A percentile compares a stretch with the other conserved stretches of the same genome.
Evolutionary conservation across 2,329 filamentous ascomycete species (phyloP).

Genomic region (Cercospora brassicicola): DNA sequence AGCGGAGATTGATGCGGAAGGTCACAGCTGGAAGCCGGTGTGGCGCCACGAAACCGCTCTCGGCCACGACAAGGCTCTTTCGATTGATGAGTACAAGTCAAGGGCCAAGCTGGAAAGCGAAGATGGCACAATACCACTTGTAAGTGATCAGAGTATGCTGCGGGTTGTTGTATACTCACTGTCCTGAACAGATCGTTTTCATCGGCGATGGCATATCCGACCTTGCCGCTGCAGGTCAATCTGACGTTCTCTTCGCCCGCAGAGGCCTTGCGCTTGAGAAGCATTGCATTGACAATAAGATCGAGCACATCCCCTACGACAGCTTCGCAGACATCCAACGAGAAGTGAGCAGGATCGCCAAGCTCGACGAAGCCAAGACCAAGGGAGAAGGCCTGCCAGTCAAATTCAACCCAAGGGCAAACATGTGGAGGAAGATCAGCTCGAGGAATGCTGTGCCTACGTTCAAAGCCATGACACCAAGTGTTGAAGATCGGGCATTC

Average conservation of each 20-base stretch:
- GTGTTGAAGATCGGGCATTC: slow-evolving; percentile 61
- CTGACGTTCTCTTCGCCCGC: slow-evolving; percentile 67
- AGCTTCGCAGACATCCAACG: slow-evolving; percentile 66
- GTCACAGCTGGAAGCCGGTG: slow-evolving; percentile 63
- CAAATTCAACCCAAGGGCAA: slow-evolving; percentile 66
- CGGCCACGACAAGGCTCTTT: slow-evolving; percentile 67
- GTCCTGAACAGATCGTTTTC: slow-evolving; percentile 56
- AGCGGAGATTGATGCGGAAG: slow-evolving; percentile 59
- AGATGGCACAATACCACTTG: slow-evolving; percentile 62
- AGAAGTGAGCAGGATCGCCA: slow-evolving; percentile 59
- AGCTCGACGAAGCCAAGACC: slow-evolving; percentile 62
- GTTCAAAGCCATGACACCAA: slow-evolving; percentile 54
- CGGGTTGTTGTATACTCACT: neutral
- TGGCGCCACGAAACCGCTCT: slow-evolving; percentile 66
- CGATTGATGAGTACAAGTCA: slow-evolving; percentile 61
- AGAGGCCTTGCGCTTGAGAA: slow-evolving; percentile 65
- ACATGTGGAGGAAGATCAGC: slow-evolving; percentile 65
- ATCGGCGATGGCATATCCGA: slow-evolving; percentile 70
- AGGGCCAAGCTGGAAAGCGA: slow-evolving; percentile 56
- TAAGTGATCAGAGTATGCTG: neutral
- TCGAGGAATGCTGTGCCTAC: slow-evolving; percentile 58
- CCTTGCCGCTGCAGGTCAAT: slow-evolving; percentile 64
- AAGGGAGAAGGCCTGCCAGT: slow-evolving; percentile 59
- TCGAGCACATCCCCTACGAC: slow-evolving; percentile 63
- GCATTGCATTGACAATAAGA: slow-evolving; percentile 63